phyloP scores from a whole-genome alignment of 2,329 filamentous ascomycete genomes.

The Phialemoniopsis sp. region DNA sequence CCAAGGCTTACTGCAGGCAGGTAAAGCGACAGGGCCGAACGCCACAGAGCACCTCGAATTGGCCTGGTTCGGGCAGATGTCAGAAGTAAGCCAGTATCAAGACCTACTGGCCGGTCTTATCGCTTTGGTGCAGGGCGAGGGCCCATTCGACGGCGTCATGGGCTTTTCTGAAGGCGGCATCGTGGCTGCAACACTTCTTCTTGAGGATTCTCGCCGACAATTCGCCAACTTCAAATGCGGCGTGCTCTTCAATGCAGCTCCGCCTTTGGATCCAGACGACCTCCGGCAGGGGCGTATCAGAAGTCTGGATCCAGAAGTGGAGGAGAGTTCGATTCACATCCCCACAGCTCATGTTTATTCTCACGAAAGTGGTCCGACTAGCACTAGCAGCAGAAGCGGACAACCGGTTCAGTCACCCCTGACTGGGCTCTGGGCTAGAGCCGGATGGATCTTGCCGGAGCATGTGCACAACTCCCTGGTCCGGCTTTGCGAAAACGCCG shows the following conservation, averaged over 20 bases:
- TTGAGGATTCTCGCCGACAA: constrained; percentile 17
- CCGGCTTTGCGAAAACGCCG: constrained; percentile 13
- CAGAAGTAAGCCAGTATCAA: constrained; percentile 11
- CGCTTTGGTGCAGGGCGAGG: constrained; percentile 14
- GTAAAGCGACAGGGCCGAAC: constrained; percentile 1
- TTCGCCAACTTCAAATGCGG: constrained; percentile 21
- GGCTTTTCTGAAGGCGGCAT: constrained; percentile 23
- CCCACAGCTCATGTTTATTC: constrained; percentile 22
- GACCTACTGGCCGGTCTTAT: constrained; percentile 16
- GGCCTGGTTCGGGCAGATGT: constrained; percentile 14
- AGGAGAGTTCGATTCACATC: constrained; percentile 16
- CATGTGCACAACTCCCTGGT: constrained; percentile 11
- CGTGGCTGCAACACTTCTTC: constrained; percentile 22
- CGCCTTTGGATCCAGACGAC: constrained; percentile 19
- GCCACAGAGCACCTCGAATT: constrained; percentile 16
- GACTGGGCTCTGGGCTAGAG: constrained; percentile 3
- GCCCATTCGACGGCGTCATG: constrained; percentile 22
- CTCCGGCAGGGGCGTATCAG: constrained; percentile 15
- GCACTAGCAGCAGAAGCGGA: not conserved
- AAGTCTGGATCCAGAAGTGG: constrained; percentile 16
- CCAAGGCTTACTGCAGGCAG: not conserved
- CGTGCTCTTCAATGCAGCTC: constrained; percentile 22
- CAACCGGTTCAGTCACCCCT: constrained; percentile 1
- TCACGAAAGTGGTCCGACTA: constrained; percentile 2
- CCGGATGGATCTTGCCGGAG: constrained; percentile 8